A percentile compares a stretch with the other conserved stretches of the same genome.
Conservation (phyloP, 805 yeast genomes). For the Yueomyces sinensis region DNA sequence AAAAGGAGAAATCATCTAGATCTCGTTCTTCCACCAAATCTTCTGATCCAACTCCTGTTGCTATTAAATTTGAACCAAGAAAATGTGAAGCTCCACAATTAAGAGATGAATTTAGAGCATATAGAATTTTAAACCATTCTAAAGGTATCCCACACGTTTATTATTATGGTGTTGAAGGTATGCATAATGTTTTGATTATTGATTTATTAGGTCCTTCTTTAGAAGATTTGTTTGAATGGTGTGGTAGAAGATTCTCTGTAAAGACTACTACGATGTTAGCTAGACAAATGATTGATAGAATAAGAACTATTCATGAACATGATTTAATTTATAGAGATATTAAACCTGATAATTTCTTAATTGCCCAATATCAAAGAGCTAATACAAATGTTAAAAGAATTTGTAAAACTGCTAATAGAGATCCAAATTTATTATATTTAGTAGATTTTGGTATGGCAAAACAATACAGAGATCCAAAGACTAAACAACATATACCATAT, state of each 20-base stretch:
- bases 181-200: conserved; percentile 88
- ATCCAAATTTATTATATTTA: conserved; percentile 55
- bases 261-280: conserved; percentile 91
- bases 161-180: conserved; percentile 96
- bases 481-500: conserved; percentile 72
- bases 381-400: conserved; percentile 9
- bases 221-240: conserved; percentile 97
- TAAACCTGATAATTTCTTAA: conserved; percentile 92
- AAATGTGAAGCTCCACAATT: conserved; percentile 96
- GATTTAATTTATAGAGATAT: conserved; percentile 92
- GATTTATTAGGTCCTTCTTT: conserved; percentile 91
- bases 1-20: no score
- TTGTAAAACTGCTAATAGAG: conserved; percentile 45
- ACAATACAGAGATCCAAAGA: conserved; percentile 67
- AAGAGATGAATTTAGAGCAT: conserved; percentile 93
- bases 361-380: conserved; percentile 26
- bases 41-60: conserved; percentile 44
- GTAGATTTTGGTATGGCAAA: conserved; percentile 86
- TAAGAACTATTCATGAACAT: conserved; percentile 77
- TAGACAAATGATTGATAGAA: conserved; percentile 82
- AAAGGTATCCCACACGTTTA: conserved; percentile 92
- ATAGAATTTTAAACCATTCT: conserved; percentile 70
- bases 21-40: no score
- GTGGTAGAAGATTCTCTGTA: conserved; percentile 77
- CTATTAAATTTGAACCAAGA: conserved; percentile 93